Evolutionary conservation across 75 land plant species (phyloP).

Genomic region (Picea glauca): DNA sequence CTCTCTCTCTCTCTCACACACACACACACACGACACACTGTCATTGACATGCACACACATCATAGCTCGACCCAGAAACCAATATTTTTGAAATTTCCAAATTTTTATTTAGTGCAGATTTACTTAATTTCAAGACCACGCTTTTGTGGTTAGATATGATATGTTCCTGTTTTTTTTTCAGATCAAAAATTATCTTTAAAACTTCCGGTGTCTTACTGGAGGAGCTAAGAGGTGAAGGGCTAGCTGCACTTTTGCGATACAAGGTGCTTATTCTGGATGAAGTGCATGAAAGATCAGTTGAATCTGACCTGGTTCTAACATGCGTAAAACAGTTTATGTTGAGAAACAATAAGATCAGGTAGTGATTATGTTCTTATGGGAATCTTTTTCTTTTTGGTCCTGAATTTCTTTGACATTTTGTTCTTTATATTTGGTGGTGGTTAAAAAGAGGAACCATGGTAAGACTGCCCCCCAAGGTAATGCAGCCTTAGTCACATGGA

Average conservation of each 20-base stretch:
- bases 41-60: no score
- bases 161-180: constrained; percentile 21
- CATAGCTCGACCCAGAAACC: no score
- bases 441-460: background rate
- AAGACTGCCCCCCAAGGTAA: no score
- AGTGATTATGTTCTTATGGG: no score
- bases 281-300: constrained; percentile 94
- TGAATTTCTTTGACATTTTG: background rate
- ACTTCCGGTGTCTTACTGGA: constrained; percentile 90
- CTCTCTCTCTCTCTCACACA: no score
- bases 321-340: constrained; percentile 87
- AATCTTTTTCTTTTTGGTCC: no score
- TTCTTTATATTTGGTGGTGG: background rate
- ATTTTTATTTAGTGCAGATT: background rate
- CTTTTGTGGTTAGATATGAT: background rate
- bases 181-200: constrained; percentile 82
- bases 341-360: no score
- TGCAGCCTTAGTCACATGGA: background rate
- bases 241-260: constrained; percentile 60
- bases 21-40: no score
- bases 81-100: background rate
- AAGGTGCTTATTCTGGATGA: constrained; percentile 93
- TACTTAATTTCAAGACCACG: background rate
- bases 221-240: constrained; percentile 70
- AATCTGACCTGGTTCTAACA: constrained; percentile 85